Evolutionary conservation across 2,329 filamentous ascomycete species (phyloP).

Genomic region (Aspergillus sergii): DNA sequence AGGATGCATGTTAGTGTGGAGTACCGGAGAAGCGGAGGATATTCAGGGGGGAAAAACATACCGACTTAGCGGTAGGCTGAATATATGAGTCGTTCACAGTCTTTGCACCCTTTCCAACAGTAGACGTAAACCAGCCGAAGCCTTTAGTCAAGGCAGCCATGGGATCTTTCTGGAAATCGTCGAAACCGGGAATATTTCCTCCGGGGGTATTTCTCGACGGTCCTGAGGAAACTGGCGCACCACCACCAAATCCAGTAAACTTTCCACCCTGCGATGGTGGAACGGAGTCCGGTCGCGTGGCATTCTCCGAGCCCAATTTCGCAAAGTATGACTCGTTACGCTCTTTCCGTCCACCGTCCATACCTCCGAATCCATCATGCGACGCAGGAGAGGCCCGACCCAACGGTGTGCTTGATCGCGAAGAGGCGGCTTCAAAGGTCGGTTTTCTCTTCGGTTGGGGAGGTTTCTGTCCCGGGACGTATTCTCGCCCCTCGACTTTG

Average conservation of each 20-base stretch:
- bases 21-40: neutral
- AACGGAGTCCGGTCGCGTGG: constrained; percentile 69
- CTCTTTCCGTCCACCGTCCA: constrained; percentile 57
- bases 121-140: constrained; percentile 90
- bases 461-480: constrained; percentile 71
- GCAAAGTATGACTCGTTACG: constrained; percentile 90
- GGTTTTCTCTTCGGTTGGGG: constrained; percentile 40
- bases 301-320: constrained; percentile 79
- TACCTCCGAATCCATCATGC: constrained; percentile 26
- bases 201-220: constrained; percentile 9
- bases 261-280: constrained; percentile 91
- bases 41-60: constrained; percentile 43
- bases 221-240: constrained; percentile 58
- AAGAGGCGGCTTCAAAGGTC: constrained; percentile 33
- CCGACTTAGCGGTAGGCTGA: constrained; percentile 87
- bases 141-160: constrained; percentile 86
- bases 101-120: constrained; percentile 87
- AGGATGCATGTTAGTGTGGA: constrained; percentile 7
- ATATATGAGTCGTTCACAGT: constrained; percentile 89
- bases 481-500: constrained; percentile 86
- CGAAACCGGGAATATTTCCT: constrained; percentile 60
- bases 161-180: constrained; percentile 89
- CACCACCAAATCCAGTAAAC: constrained; percentile 86
- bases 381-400: constrained; percentile 29
- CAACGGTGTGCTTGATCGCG: constrained; percentile 31